Evolutionary conservation across 2,329 filamentous ascomycete genomes (phyloP).

Genomic region (Colletotrichum destructivum): DNA sequence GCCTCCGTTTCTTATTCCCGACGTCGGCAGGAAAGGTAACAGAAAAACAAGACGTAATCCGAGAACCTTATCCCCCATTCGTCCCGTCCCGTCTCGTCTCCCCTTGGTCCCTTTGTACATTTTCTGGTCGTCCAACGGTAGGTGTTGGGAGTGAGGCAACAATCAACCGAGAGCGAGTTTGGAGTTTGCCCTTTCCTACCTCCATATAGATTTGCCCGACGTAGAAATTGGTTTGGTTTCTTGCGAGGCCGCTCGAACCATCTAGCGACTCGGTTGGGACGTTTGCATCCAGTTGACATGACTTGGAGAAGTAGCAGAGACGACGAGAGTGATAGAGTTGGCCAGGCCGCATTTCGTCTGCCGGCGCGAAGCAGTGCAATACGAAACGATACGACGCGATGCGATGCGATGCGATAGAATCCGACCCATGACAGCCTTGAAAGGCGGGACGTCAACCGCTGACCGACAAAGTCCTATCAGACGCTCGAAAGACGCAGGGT

Average conservation of each 20-base stretch:
- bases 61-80: neutral
- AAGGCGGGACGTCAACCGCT: no score
- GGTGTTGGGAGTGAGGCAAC: neutral
- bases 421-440: neutral
- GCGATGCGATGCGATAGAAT: neutral
- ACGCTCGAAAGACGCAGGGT: neutral
- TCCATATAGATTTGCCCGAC: neutral
- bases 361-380: neutral
- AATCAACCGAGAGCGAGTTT: neutral
- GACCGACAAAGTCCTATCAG: neutral
- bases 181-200: neutral
- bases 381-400: neutral
- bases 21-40: neutral
- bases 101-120: neutral
- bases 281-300: neutral
- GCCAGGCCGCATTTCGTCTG: neutral
- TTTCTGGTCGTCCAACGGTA: neutral
- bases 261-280: neutral
- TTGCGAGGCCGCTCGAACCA: neutral
- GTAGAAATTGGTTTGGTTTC: neutral
- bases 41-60: neutral
- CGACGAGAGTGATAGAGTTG: neutral
- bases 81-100: constrained; percentile 6
- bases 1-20: neutral
- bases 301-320: neutral